A percentile compares a stretch with the other conserved stretches of the same genome.
Evolutionary conservation across 257 asterid species (phyloP).

Genomic region (Solanum commersonii): DNA sequence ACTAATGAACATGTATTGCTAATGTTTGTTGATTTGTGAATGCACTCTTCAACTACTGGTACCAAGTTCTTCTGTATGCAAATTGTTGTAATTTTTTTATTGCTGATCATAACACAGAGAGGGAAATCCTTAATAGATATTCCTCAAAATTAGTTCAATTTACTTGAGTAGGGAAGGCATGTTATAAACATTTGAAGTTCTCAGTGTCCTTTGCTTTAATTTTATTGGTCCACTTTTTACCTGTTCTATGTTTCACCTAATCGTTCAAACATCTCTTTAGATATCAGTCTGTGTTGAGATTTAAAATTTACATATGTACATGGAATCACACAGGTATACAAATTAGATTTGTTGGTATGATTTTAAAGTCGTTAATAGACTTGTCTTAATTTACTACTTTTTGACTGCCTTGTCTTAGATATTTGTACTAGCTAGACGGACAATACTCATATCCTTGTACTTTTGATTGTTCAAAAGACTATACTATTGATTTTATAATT

Average conservation of each 20-base stretch:
- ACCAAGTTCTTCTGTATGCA: too few species aligned
- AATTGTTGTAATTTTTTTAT: too few species aligned
- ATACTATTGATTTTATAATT: background rate
- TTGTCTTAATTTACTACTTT: background rate
- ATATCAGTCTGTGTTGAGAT: background rate
- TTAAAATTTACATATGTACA: background rate
- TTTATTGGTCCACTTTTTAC: background rate
- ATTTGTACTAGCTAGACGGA: background rate
- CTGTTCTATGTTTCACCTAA: background rate
- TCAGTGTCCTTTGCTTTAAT: background rate
- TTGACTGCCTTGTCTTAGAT: background rate
- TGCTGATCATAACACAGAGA: too few species aligned
- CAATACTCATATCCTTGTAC: background rate
- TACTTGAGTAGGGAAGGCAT: too few species aligned
- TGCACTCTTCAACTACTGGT: too few species aligned
- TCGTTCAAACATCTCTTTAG: background rate
- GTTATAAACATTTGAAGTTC: background rate
- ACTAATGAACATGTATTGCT: background rate
- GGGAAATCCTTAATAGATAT: too few species aligned
- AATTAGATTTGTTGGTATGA: background rate
- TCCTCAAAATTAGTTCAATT: too few species aligned
- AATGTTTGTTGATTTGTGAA: too few species aligned
- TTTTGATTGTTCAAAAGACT: background rate
- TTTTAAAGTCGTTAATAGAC: background rate
- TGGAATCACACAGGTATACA: background rate